Evolutionary conservation across 2,329 filamentous ascomycete genomes (phyloP).

Genomic region (Ilyonectria robusta): DNA sequence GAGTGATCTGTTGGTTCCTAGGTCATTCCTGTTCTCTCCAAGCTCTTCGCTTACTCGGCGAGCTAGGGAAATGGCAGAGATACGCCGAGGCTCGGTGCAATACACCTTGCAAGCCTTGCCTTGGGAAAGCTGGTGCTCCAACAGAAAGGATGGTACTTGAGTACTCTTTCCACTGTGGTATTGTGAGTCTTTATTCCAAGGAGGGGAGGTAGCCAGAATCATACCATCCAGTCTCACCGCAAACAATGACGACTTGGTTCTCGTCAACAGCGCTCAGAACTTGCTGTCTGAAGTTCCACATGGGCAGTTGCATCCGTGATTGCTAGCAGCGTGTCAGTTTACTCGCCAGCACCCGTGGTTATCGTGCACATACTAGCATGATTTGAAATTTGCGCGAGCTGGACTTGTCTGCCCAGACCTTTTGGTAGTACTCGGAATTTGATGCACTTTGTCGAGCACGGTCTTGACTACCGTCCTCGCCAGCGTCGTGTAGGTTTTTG

Average conservation of each 20-base stretch:
- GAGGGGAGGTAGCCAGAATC: background rate
- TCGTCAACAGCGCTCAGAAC: slow-evolving; percentile 83
- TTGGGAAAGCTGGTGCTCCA: slow-evolving; percentile 88
- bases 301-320: slow-evolving; percentile 85
- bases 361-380: slow-evolving; percentile 75
- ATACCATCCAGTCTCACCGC: slow-evolving; percentile 93
- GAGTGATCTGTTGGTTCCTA: slow-evolving; percentile 86
- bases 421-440: slow-evolving; percentile 66
- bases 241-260: slow-evolving; percentile 91
- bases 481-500: slow-evolving; percentile 62
- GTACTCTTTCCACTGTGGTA: slow-evolving; percentile 86
- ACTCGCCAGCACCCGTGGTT: background rate
- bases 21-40: slow-evolving; percentile 84
- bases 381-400: slow-evolving; percentile 75
- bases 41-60: slow-evolving; percentile 95
- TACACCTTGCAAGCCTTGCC: slow-evolving; percentile 92
- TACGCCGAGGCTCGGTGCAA: slow-evolving; percentile 94
- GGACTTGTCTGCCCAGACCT: slow-evolving; percentile 72
- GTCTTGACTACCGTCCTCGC: slow-evolving; percentile 64
- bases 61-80: slow-evolving; percentile 95
- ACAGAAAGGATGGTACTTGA: slow-evolving; percentile 92
- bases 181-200: slow-evolving; percentile 38
- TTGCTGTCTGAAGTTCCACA: slow-evolving; percentile 86
- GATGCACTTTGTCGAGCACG: slow-evolving; percentile 56
- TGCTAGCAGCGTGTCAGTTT: slow-evolving; percentile 52